A percentile compares a stretch with the other conserved stretches of the same genome.
These are phyloP conservation scores for Schizosaccharomyces osmophilus DNA, from an alignment of 805 yeast genomes.

Conservation along the genomic window DNA sequence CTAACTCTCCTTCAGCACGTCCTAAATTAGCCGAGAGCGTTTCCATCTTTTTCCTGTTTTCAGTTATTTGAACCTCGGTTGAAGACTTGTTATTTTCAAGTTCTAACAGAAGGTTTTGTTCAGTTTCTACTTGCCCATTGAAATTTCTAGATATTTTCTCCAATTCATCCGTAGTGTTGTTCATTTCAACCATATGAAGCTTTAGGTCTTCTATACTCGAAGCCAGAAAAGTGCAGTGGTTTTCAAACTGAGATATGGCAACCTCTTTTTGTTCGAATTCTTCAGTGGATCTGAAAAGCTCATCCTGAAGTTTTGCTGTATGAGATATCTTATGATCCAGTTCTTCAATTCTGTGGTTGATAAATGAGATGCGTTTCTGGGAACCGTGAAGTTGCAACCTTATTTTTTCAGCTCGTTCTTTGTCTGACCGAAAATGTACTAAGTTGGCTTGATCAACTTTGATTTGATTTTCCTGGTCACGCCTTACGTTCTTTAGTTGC, in stretches of 20 bases:
- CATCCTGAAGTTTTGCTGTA: slow-evolving; percentile 34
- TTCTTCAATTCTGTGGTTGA: slow-evolving; percentile 23
- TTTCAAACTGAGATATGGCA: slow-evolving; percentile 31
- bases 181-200: slow-evolving; percentile 6
- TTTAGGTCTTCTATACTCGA: slow-evolving; percentile 30
- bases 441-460: slow-evolving; percentile 57
- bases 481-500: slow-evolving; percentile 44
- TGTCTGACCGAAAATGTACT: slow-evolving; percentile 48
- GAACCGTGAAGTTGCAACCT: slow-evolving; percentile 23
- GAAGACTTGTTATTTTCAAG: not conserved
- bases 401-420: slow-evolving; percentile 41
- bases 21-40: not conserved
- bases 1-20: not conserved
- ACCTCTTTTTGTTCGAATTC: slow-evolving; percentile 52
- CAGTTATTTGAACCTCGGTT: not conserved
- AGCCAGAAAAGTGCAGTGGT: slow-evolving; percentile 20
- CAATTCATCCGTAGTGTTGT: slow-evolving; percentile 17
- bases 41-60: not conserved
- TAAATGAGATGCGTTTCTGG: slow-evolving; percentile 20
- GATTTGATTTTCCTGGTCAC: slow-evolving; percentile 53
- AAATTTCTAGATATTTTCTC: slow-evolving; percentile 9
- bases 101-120: not conserved
- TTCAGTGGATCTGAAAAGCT: slow-evolving; percentile 50
- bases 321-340: slow-evolving; percentile 27
- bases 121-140: not conserved